phyloP scores from a whole-genome alignment of 768 basidiomycete species.

The Dendrothele bispora region DNA sequence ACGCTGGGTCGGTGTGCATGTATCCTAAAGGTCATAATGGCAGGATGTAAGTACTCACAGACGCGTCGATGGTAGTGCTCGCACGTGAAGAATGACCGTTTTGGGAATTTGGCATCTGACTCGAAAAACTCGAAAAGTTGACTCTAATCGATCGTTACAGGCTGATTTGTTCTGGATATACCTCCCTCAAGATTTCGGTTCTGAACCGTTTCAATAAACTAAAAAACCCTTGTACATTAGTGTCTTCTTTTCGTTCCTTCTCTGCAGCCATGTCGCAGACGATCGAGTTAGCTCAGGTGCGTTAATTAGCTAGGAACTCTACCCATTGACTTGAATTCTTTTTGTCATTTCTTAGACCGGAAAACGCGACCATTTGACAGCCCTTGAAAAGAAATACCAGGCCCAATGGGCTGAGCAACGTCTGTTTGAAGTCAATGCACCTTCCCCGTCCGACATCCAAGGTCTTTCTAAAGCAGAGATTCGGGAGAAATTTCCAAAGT shows the following conservation, averaged over 20 bases:
- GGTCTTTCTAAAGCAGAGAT: slow-evolving; percentile 67
- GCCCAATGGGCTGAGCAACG: slow-evolving; percentile 72
- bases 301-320: slow-evolving; percentile 5
- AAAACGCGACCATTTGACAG: slow-evolving; percentile 86
- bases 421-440: slow-evolving; percentile 85
- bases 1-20: too few relatives aligned
- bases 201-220: slow-evolving; percentile 19
- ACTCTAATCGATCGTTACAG: too few relatives aligned
- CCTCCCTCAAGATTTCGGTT: not conserved
- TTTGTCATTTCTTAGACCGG: slow-evolving; percentile 62
- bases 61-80: too few relatives aligned
- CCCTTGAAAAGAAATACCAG: slow-evolving; percentile 85
- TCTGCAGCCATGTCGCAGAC: slow-evolving; percentile 54
- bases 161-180: too few relatives aligned
- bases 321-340: slow-evolving; percentile 4
- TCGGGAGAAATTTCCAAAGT: slow-evolving; percentile 83
- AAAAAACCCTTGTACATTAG: slow-evolving; percentile 37
- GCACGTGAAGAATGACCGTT: too few relatives aligned
- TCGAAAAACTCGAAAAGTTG: too few relatives aligned
- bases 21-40: too few relatives aligned
- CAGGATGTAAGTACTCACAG: too few relatives aligned
- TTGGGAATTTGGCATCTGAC: too few relatives aligned
- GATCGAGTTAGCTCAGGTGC: slow-evolving; percentile 63
- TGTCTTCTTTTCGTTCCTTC: slow-evolving; percentile 20
- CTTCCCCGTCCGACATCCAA: slow-evolving; percentile 61